These are phyloP conservation scores for Carpinus viminea DNA, from an alignment of 306 rosid species.

Conservation along the genomic window DNA sequence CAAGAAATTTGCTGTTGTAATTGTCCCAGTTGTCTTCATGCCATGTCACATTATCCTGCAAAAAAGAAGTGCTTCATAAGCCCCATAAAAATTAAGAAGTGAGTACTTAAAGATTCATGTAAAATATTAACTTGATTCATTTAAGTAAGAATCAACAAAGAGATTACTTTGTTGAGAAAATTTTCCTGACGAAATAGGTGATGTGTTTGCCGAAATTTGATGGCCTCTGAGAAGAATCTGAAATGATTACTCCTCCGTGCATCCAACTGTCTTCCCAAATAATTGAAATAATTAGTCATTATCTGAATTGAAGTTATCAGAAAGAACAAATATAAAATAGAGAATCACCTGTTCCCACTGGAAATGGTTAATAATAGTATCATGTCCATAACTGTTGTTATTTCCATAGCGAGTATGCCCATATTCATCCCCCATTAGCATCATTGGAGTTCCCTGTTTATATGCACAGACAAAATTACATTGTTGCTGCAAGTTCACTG, in stretches of 20 bases:
- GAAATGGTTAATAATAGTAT: conserved; percentile 70
- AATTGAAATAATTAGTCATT: conserved; percentile 20
- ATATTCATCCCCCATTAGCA: conserved; percentile 98
- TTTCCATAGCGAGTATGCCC: conserved; percentile 90
- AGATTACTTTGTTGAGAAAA: conserved; percentile 68
- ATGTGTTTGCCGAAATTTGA: conserved; percentile 64
- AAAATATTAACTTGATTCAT: conserved; percentile 17
- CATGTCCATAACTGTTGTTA: conserved; percentile 96
- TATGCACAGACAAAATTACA: conserved; percentile 34
- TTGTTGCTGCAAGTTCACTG: conserved; percentile 21
- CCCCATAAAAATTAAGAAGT: conserved; percentile 1
- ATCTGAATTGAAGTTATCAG: conserved; percentile 26
- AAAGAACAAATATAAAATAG: conserved; percentile 4
- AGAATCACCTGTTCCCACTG: conserved; percentile 73
- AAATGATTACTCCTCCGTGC: conserved; percentile 64
- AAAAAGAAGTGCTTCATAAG: conserved; percentile 24
- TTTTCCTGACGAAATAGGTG: conserved; percentile 54
- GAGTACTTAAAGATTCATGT: conserved; percentile 9
- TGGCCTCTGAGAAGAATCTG: conserved; percentile 75
- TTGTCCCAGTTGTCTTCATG: conserved; percentile 90
- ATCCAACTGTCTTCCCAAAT: conserved; percentile 57
- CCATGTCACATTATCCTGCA: conserved; percentile 90
- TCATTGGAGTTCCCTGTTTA: conserved; percentile 90
- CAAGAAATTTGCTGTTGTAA: conserved; percentile 80
- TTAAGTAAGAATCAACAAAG: conserved; percentile 16